Evolutionary conservation across 2,329 filamentous ascomycete genomes (phyloP).

Genomic region (Phyllosticta paracitricarpa): DNA sequence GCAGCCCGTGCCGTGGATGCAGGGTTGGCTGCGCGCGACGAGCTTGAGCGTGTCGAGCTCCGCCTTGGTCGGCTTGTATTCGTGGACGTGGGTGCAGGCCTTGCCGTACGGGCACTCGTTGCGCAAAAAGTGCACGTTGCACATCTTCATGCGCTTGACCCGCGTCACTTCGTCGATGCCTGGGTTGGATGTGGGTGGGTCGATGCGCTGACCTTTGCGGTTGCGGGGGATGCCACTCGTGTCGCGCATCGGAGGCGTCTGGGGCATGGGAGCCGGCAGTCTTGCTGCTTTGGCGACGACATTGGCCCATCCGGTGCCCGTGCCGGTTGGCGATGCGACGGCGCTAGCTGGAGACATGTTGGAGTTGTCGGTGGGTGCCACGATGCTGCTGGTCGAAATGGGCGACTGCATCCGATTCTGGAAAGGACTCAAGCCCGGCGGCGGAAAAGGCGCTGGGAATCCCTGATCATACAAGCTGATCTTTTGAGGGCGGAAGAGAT

Average conservation of each 20-base stretch:
- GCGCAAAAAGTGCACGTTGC: slow-evolving; percentile 52
- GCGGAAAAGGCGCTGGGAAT: slow-evolving; percentile 2
- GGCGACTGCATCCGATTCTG: slow-evolving; percentile 1
- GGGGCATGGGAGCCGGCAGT: background rate
- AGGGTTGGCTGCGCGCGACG: slow-evolving; percentile 54
- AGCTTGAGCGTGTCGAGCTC: slow-evolving; percentile 46
- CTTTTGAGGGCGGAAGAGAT: slow-evolving; percentile 46
- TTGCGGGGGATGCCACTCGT: slow-evolving; percentile 40
- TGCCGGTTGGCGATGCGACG: background rate
- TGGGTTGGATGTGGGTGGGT: slow-evolving; percentile 39
- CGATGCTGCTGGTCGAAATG: background rate
- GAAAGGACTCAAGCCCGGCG: background rate
- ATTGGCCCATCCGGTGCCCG: slow-evolving; percentile 11
- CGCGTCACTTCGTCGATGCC: slow-evolving; percentile 48
- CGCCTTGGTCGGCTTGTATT: slow-evolving; percentile 42
- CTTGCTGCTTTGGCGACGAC: slow-evolving; percentile 8
- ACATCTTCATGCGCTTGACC: slow-evolving; percentile 53
- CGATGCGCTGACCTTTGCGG: slow-evolving; percentile 49
- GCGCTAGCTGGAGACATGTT: background rate
- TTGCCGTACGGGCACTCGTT: slow-evolving; percentile 46
- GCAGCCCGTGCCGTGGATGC: slow-evolving; percentile 47
- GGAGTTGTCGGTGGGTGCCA: background rate
- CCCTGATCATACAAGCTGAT: slow-evolving; percentile 22
- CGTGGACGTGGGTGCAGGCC: slow-evolving; percentile 46
- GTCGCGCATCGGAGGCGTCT: slow-evolving; percentile 3